A percentile compares a stretch with the other conserved stretches of the same genome.
Conservation (phyloP, 352 stramenopile genomes). For the Poterioochromonas sp. region DNA sequence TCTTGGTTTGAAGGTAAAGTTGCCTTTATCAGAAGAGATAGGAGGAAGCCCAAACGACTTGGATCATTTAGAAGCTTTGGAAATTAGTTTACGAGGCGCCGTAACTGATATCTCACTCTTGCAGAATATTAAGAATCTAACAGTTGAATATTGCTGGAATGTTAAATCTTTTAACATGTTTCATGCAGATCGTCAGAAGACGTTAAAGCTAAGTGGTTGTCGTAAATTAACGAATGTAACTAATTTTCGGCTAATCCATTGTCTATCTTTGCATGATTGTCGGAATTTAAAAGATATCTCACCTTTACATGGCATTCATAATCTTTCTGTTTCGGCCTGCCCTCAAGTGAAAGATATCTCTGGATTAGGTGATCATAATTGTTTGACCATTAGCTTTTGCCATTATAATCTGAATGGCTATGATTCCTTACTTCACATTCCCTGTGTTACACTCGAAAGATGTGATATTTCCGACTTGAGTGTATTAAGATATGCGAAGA, state of each 20-base stretch:
- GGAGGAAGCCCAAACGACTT: no score
- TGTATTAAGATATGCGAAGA: conserved; percentile 7
- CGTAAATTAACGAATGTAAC: not conserved
- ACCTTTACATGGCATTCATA: conserved; percentile 3
- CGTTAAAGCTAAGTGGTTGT: not conserved
- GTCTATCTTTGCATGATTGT: not conserved
- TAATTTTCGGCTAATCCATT: not conserved
- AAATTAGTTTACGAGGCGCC: no score
- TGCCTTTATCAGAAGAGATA: no score
- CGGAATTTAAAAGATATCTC: not conserved
- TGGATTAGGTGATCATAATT: not conserved
- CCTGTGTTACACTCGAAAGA: not conserved
- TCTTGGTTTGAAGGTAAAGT: no score
- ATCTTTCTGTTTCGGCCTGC: not conserved
- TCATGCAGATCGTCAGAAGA: not conserved
- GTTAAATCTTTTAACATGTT: not conserved
- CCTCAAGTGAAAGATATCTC: not conserved
- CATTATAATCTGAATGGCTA: not conserved
- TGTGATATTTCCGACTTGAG: conserved; percentile 2
- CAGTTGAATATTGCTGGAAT: not conserved
- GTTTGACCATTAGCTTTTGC: not conserved
- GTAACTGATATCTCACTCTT: not conserved
- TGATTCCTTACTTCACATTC: not conserved
- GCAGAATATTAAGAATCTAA: not conserved
- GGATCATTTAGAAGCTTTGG: no score